Conservation (phyloP, 176 grass and related monocot genomes). For the Neostapfia colusana region DNA sequence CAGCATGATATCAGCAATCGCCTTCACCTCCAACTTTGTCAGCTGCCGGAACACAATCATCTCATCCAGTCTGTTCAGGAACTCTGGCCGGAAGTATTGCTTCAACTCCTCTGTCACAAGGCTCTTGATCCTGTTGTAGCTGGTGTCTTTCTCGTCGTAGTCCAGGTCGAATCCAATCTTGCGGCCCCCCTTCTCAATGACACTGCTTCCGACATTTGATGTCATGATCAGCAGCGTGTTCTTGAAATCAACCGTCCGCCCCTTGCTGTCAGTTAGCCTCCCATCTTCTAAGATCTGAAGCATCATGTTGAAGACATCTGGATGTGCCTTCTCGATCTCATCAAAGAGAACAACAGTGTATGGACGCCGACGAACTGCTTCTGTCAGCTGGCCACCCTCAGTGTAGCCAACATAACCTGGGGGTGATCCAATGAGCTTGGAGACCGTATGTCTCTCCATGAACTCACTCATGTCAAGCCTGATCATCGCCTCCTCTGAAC, state of each 20-base stretch:
- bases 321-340: conserved; percentile 98
- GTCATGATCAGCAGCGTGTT: conserved; percentile 94
- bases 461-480: conserved; percentile 99
- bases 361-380: conserved; percentile 85
- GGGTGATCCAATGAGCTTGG: conserved; percentile 93
- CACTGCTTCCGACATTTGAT: conserved; percentile 88
- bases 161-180: conserved; percentile 93
- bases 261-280: conserved; percentile 90
- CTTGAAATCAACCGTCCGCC: conserved; percentile 91
- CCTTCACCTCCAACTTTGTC: conserved; percentile 95
- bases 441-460: conserved; percentile 95
- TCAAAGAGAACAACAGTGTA: conserved; percentile 95
- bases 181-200: conserved; percentile 87
- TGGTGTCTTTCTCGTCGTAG: conserved; percentile 87
- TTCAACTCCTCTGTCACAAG: conserved; percentile 90
- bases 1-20: conserved; percentile 96
- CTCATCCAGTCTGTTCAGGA: conserved; percentile 90
- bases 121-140: conserved; percentile 93
- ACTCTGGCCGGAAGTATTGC: conserved; percentile 91
- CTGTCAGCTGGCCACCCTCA: conserved; percentile 84
- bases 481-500: conserved; percentile 96
- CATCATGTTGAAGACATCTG: conserved; percentile 99
- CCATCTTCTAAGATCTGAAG: conserved; percentile 99
- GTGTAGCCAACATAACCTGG: conserved; percentile 98
- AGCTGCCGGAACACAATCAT: conserved; percentile 98